Percentiles rank a stretch among this genome's conserved stretches.
phyloP scores from a whole-genome alignment of 495 filamentous ascomycete genomes.

The Penicillium arizonense region DNA sequence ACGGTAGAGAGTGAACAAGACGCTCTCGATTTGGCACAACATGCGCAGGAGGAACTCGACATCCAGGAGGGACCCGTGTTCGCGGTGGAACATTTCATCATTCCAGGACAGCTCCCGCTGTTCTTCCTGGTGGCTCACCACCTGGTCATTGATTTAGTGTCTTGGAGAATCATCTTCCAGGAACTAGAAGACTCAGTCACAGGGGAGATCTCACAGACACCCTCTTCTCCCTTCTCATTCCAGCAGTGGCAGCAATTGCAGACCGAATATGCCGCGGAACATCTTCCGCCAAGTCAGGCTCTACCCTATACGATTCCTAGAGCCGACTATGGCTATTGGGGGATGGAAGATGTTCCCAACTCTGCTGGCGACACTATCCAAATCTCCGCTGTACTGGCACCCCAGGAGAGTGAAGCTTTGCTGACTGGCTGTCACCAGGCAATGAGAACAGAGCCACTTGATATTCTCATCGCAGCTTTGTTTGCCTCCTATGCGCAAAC shows the following conservation, averaged over 20 bases:
- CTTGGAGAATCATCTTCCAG: conserved; percentile 36
- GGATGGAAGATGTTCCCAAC: neutral
- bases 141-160: conserved; percentile 52
- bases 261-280: conserved; percentile 20
- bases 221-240: conserved; percentile 52
- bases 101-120: conserved; percentile 32
- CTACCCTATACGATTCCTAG: neutral
- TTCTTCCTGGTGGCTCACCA: conserved; percentile 53
- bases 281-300: neutral
- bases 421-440: conserved; percentile 28
- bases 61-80: conserved; percentile 2
- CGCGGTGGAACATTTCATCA: conserved; percentile 32
- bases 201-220: conserved; percentile 35
- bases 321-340: neutral
- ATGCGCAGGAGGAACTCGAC: neutral
- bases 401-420: neutral
- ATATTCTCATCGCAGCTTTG: conserved; percentile 37
- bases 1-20: neutral
- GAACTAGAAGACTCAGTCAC: neutral
- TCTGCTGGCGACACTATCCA: neutral
- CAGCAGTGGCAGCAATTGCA: conserved; percentile 47
- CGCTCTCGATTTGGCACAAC: neutral
- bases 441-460: conserved; percentile 32
- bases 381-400: neutral
- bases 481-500: conserved; percentile 32